A percentile compares a stretch with the other conserved stretches of the same genome.
Evolutionary conservation across 2,329 filamentous ascomycete genomes (phyloP).

Genomic region (Neonectria hederae): DNA sequence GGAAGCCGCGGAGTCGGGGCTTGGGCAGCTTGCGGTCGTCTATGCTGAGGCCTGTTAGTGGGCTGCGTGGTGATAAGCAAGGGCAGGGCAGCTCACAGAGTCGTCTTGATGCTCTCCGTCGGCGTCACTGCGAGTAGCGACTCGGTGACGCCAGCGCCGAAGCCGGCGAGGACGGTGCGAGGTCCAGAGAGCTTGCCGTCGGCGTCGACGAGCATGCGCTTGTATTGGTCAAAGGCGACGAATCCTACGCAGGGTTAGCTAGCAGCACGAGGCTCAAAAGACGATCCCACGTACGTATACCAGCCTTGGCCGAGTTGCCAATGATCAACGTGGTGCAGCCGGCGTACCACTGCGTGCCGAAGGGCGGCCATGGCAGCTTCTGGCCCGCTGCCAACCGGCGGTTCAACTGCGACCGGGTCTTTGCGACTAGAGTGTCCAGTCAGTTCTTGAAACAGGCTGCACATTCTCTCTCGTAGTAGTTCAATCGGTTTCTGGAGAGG

Average conservation of each 20-base stretch:
- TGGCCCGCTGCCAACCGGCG: constrained; percentile 79
- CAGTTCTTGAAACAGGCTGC: constrained; percentile 4
- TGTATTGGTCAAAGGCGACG: constrained; percentile 96
- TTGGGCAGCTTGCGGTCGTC: constrained; percentile 90
- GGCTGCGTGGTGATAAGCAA: not conserved
- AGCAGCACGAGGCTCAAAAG: not conserved
- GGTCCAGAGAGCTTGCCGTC: constrained; percentile 91
- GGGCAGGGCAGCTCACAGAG: constrained; percentile 63
- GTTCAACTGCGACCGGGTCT: constrained; percentile 95
- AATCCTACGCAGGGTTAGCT: constrained; percentile 60
- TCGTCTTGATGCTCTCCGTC: constrained; percentile 98
- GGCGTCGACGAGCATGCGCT: constrained; percentile 80
- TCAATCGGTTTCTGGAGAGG: constrained; percentile 15
- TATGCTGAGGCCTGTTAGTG: constrained; percentile 66
- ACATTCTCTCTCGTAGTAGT: constrained; percentile 6
- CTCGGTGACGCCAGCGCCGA: constrained; percentile 94
- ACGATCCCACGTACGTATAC: constrained; percentile 74
- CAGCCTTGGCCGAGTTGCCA: constrained; percentile 95
- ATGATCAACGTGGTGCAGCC: constrained; percentile 97
- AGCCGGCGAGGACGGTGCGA: constrained; percentile 89
- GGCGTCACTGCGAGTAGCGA: constrained; percentile 93
- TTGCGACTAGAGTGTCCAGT: constrained; percentile 72
- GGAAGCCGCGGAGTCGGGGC: constrained; percentile 89
- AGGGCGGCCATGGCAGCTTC: constrained; percentile 94
- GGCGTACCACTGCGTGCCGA: constrained; percentile 95